These are phyloP conservation scores for Aureobasidium sp. DNA, from an alignment of 2,329 filamentous ascomycete genomes.

Conservation along the genomic window DNA sequence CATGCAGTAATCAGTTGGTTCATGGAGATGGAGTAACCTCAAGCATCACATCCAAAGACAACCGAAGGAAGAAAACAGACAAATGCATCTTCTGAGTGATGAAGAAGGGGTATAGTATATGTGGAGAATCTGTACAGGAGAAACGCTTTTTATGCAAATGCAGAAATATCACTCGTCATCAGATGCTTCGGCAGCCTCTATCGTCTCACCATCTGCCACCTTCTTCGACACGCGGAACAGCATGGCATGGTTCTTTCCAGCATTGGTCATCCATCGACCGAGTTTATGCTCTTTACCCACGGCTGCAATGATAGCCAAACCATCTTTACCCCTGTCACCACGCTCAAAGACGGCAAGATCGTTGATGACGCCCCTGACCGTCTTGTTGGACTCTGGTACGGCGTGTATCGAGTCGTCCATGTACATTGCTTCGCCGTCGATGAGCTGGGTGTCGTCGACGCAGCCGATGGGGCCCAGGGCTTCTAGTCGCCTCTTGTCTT, in stretches of 20 bases:
- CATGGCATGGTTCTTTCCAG: conserved; percentile 74
- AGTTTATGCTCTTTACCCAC: conserved; percentile 80
- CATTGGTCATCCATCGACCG: conserved; percentile 67
- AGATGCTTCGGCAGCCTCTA: not conserved
- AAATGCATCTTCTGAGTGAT: not conserved
- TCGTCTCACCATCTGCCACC: not conserved
- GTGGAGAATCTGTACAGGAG: not conserved
- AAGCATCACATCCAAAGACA: no score
- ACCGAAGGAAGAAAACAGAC: no score
- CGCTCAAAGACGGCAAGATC: conserved; percentile 82
- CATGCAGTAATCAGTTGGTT: no score
- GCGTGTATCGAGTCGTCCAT: conserved; percentile 7
- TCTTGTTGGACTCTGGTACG: conserved; percentile 19
- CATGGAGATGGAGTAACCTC: no score
- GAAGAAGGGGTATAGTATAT: conserved; percentile 1
- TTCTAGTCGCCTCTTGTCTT: conserved; percentile 75
- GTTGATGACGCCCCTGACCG: conserved; percentile 73
- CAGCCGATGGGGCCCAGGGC: conserved; percentile 59
- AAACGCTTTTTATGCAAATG: conserved; percentile 5
- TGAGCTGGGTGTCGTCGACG: conserved; percentile 20
- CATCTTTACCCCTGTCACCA: conserved; percentile 64
- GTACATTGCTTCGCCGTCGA: conserved; percentile 17
- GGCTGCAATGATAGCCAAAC: conserved; percentile 77
- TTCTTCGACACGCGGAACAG: conserved; percentile 68
- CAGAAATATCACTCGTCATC: not conserved